Conservation (phyloP, 169 alveolate genomes). For the Plasmodium fragile region DNA sequence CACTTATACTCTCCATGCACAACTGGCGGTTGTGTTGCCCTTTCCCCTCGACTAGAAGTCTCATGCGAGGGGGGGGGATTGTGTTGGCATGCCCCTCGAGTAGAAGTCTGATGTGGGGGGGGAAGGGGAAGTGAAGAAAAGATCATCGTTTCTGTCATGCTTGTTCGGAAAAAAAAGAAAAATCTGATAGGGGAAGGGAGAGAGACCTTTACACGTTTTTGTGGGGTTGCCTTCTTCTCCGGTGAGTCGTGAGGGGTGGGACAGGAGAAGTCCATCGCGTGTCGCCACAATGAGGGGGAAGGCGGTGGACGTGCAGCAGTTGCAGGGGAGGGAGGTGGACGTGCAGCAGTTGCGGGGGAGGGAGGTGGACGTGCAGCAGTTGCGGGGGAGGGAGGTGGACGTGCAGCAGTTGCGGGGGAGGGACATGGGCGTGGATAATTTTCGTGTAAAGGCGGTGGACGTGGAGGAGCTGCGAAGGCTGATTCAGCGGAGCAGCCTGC, state of each 20-base stretch:
- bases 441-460: not conserved
- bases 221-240: not conserved
- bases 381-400: not conserved
- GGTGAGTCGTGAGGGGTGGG: not conserved
- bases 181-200: not conserved
- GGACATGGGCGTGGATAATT: not conserved
- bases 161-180: not conserved
- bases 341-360: not conserved
- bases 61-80: no score
- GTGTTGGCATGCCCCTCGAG: not conserved
- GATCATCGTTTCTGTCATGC: not conserved
- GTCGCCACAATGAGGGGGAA: not conserved
- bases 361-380: not conserved
- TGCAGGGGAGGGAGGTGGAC: not conserved
- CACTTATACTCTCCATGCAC: not conserved
- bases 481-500: conserved; percentile 18
- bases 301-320: not conserved
- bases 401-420: not conserved
- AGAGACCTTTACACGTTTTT: no score
- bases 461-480: conserved; percentile 17
- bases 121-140: not conserved
- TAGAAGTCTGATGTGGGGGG: not conserved
- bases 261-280: not conserved
- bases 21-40: not conserved
- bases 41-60: not conserved